These are phyloP conservation scores for Zea mays DNA, from an alignment of 176 grass and related monocot genomes.

Conservation along the genomic window DNA sequence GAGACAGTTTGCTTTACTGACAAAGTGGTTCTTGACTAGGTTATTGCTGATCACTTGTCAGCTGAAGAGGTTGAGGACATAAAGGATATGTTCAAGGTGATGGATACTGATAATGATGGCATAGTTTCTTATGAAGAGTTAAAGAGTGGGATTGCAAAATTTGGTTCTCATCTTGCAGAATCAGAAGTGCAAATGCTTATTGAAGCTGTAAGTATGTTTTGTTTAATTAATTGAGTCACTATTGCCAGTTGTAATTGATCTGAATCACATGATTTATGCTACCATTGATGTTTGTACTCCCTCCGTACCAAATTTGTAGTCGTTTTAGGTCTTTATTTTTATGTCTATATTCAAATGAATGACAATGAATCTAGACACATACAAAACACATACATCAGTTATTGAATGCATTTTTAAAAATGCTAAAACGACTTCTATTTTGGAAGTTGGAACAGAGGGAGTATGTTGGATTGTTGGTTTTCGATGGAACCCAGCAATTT, in stretches of 20 bases:
- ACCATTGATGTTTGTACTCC: too few relatives aligned
- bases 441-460: too few relatives aligned
- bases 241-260: conserved; percentile 12
- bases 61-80: conserved; percentile 83
- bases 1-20: conserved; percentile 26
- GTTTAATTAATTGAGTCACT: conserved; percentile 1
- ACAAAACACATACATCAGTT: too few relatives aligned
- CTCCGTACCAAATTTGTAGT: too few relatives aligned
- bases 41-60: conserved; percentile 88
- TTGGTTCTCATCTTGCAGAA: conserved; percentile 74
- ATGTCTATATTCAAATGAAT: too few relatives aligned
- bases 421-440: too few relatives aligned
- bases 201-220: conserved; percentile 67
- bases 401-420: too few relatives aligned
- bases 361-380: too few relatives aligned
- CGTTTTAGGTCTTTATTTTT: too few relatives aligned
- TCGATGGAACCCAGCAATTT: neutral
- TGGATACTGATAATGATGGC: conserved; percentile 79
- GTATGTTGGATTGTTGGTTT: conserved; percentile 1
- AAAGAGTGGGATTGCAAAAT: conserved; percentile 63
- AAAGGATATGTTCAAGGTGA: conserved; percentile 84
- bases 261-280: neutral
- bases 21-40: conserved; percentile 34
- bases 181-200: conserved; percentile 87
- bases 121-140: conserved; percentile 78